A percentile compares a stretch with the other conserved stretches of the same genome.
phyloP scores from a whole-genome alignment of 2,329 filamentous ascomycete genomes.

The Paracamarosporium sp. region DNA sequence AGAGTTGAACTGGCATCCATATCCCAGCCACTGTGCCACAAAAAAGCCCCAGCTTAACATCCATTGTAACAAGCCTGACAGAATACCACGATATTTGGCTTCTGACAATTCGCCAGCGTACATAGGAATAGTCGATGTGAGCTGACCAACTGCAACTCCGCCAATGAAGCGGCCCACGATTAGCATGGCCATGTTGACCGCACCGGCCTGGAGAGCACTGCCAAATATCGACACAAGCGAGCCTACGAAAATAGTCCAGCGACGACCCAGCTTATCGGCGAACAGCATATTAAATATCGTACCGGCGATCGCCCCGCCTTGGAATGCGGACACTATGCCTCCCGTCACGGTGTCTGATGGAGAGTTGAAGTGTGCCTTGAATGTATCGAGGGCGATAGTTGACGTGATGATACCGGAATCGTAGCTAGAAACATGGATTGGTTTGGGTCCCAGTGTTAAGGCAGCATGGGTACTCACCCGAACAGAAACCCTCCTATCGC shows the following conservation, averaged over 20 bases:
- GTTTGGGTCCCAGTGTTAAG: neutral
- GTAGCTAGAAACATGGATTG: neutral
- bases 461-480: neutral
- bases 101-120: neutral
- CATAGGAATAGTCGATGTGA: neutral
- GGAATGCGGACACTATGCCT: neutral
- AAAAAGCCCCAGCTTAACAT: conserved; percentile 49
- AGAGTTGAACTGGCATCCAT: conserved; percentile 39
- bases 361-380: neutral
- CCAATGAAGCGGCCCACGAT: neutral
- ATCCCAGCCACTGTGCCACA: conserved; percentile 49
- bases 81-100: conserved; percentile 51
- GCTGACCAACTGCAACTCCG: neutral
- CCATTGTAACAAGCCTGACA: conserved; percentile 65
- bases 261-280: neutral
- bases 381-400: neutral
- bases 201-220: neutral
- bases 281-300: neutral
- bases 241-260: neutral
- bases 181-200: neutral
- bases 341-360: neutral
- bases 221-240: neutral
- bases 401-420: neutral
- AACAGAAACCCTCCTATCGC: neutral
- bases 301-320: neutral